Evolutionary conservation across 2,329 filamentous ascomycete genomes (phyloP).

Genomic region (Ilyonectria sp.): DNA sequence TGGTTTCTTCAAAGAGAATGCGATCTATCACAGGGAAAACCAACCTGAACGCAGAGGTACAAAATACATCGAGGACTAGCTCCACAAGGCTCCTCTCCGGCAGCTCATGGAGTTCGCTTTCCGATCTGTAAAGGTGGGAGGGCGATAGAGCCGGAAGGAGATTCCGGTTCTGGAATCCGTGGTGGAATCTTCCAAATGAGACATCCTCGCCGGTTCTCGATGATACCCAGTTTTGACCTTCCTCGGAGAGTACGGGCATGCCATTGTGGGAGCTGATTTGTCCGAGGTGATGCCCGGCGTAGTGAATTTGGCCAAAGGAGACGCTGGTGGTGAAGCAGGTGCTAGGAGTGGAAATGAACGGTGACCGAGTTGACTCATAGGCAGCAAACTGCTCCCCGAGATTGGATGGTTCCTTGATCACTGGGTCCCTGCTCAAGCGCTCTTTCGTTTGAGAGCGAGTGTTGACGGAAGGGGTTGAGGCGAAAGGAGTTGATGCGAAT

Average conservation of each 20-base stretch:
- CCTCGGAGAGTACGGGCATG: constrained; percentile 1
- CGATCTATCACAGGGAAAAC: constrained; percentile 64
- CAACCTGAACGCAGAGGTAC: constrained; percentile 55
- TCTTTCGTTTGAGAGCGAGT: not conserved
- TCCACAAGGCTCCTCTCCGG: constrained; percentile 48
- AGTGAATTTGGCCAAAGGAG: constrained; percentile 20
- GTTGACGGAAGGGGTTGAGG: constrained; percentile 8
- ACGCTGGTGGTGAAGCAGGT: constrained; percentile 1
- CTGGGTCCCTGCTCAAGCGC: not conserved
- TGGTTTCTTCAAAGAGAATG: constrained; percentile 60
- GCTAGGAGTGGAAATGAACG: not conserved
- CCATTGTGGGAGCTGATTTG: constrained; percentile 5
- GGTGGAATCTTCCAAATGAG: not conserved
- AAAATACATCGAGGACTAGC: constrained; percentile 42
- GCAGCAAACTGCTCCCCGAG: not conserved
- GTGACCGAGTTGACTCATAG: not conserved
- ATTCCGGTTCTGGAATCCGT: constrained; percentile 17
- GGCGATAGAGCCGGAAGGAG: constrained; percentile 17
- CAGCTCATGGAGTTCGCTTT: constrained; percentile 33
- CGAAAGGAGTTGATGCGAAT: constrained; percentile 9
- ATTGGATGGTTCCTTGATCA: not conserved
- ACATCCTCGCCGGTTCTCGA: not conserved
- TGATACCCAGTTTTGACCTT: not conserved
- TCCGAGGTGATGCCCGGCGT: constrained; percentile 19
- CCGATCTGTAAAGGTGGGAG: constrained; percentile 13